A percentile compares a stretch with the other conserved stretches of the same genome.
These are phyloP conservation scores for Liquidambar formosana DNA, from an alignment of 164 flowering plant genomes.

Conservation along the genomic window DNA sequence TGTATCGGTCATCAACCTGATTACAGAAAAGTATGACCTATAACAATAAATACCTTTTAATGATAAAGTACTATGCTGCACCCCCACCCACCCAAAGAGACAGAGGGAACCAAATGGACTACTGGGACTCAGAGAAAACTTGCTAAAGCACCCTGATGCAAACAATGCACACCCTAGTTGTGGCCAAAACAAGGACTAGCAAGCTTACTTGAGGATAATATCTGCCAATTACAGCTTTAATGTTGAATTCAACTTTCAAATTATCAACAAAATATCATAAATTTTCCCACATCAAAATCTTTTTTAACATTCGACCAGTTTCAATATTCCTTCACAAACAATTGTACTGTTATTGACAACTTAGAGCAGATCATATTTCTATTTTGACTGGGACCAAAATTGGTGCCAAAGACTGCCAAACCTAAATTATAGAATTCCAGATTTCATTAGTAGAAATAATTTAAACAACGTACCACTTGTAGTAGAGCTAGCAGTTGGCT, in stretches of 20 bases:
- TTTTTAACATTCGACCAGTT: neutral
- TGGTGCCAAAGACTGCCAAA: neutral
- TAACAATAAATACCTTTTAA: neutral
- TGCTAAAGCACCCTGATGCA: too few species aligned
- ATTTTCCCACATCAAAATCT: too few species aligned
- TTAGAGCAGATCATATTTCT: too few species aligned
- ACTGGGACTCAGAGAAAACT: too few species aligned
- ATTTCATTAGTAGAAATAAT: neutral
- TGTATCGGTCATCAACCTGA: conserved; percentile 80
- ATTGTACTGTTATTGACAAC: too few species aligned
- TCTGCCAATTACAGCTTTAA: neutral
- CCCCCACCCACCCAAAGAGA: neutral
- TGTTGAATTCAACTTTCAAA: neutral
- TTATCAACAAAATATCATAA: neutral
- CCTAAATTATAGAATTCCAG: neutral
- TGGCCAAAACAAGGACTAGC: neutral
- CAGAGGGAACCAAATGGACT: neutral
- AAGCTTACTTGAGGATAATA: neutral
- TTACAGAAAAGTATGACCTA: conserved; percentile 1
- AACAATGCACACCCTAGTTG: neutral
- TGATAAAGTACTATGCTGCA: neutral
- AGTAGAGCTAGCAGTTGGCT: conserved; percentile 61
- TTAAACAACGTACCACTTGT: conserved; percentile 58
- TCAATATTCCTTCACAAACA: neutral
- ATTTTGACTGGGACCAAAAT: too few species aligned